phyloP scores from a whole-genome alignment of 495 filamentous ascomycete species.

The Copromyces sp. region DNA sequence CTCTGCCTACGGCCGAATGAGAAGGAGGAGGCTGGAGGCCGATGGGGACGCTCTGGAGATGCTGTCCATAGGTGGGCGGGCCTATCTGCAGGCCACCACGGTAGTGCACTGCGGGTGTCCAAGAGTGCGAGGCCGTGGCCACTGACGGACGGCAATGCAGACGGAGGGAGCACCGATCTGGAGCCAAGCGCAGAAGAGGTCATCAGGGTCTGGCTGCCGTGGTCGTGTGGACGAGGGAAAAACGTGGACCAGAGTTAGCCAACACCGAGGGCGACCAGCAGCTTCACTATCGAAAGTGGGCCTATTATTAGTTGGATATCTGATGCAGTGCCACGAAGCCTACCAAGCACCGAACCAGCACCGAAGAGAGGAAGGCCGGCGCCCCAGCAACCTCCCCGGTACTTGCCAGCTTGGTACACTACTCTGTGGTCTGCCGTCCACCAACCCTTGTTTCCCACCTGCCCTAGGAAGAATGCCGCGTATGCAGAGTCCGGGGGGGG shows the following conservation, averaged over 20 bases:
- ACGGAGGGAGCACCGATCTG: constrained; percentile 16
- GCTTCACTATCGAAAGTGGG: constrained; percentile 10
- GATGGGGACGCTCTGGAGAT: constrained; percentile 2
- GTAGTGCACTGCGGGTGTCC: neutral
- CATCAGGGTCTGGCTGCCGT: neutral
- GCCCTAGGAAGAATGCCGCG: neutral
- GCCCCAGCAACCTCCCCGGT: constrained; percentile 3
- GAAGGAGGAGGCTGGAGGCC: constrained; percentile 4
- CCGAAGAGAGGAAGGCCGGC: neutral
- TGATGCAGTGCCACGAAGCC: constrained; percentile 26
- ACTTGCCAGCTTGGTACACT: neutral
- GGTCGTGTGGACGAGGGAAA: constrained; percentile 6
- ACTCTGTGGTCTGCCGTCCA: neutral
- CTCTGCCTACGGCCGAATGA: constrained; percentile 8
- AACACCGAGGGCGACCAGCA: constrained; percentile 8
- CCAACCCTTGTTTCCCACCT: neutral
- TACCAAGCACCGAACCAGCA: constrained; percentile 5
- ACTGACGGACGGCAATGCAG: constrained; percentile 7
- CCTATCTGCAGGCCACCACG: neutral
- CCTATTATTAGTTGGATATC: constrained; percentile 23
- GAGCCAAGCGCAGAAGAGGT: constrained; percentile 13
- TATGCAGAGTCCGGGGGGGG: neutral
- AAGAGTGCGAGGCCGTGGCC: neutral
- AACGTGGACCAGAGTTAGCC: constrained; percentile 23
- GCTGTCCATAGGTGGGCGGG: neutral